Percentiles rank a stretch among this genome's conserved stretches.
phyloP scores from a whole-genome alignment of 2,329 filamentous ascomycete species.

The Aspergillus puulaauensis region DNA sequence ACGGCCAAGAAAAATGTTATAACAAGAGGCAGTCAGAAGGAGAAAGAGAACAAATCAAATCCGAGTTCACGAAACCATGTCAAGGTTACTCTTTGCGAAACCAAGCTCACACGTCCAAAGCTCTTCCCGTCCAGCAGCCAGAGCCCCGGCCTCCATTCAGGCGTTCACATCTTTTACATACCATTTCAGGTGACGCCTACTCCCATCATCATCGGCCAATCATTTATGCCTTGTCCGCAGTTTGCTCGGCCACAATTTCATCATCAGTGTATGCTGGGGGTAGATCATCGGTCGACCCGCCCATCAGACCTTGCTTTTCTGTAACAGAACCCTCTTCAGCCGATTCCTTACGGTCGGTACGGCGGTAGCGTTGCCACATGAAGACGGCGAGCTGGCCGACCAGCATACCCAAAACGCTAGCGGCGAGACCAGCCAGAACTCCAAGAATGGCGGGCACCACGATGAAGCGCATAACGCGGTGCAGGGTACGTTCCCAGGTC shows the following conservation, averaged over 20 bases:
- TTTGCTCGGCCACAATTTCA: constrained; percentile 22
- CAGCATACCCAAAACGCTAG: constrained; percentile 49
- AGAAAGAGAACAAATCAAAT: background rate
- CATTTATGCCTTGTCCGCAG: constrained; percentile 32
- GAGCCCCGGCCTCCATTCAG: constrained; percentile 1
- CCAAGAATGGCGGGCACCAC: constrained; percentile 48
- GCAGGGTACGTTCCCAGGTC: constrained; percentile 40
- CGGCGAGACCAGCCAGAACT: constrained; percentile 45
- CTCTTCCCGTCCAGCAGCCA: constrained; percentile 9
- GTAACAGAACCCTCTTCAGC: constrained; percentile 37
- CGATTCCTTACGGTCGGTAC: constrained; percentile 27
- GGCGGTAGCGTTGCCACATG: constrained; percentile 44
- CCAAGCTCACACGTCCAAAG: constrained; percentile 3
- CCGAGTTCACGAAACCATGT: constrained; percentile 1
- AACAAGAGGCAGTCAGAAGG: background rate
- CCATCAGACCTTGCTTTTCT: constrained; percentile 46
- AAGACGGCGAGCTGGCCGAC: constrained; percentile 47
- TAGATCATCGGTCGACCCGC: constrained; percentile 29
- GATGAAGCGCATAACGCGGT: constrained; percentile 44
- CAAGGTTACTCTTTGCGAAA: background rate
- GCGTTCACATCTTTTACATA: background rate
- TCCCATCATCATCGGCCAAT: background rate
- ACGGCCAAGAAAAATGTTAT: background rate
- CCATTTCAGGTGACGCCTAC: no score
- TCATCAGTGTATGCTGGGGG: constrained; percentile 41